Evolutionary conservation across 805 yeast species (phyloP).

Genomic region (Metschnikowia henanensis): DNA sequence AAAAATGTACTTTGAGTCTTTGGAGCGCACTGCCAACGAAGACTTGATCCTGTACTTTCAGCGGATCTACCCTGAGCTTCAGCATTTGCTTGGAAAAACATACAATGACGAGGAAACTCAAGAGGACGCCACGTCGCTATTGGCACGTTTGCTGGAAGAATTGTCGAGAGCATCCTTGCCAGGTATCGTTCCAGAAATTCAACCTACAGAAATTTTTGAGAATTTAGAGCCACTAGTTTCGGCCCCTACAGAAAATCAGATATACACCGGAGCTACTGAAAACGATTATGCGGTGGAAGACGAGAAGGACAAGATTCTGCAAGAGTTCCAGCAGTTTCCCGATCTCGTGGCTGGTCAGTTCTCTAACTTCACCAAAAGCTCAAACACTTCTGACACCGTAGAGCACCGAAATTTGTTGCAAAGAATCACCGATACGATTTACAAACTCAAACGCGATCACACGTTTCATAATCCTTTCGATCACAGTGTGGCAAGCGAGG

Average conservation of each 20-base stretch:
- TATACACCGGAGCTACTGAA: no score
- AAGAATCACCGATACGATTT: background rate
- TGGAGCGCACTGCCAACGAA: slow-evolving; percentile 6
- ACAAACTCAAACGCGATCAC: background rate
- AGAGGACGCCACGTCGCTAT: background rate
- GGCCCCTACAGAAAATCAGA: no score
- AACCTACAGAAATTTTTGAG: no score
- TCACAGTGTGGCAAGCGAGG: slow-evolving; percentile 6
- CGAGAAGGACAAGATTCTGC: no score
- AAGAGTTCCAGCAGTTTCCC: no score
- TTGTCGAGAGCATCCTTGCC: background rate
- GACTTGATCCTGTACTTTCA: slow-evolving; percentile 9
- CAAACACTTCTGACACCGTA: background rate
- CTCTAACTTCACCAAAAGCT: no score
- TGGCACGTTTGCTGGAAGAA: background rate
- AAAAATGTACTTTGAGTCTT: slow-evolving; percentile 3
- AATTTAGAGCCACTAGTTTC: no score
- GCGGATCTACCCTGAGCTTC: slow-evolving; percentile 11
- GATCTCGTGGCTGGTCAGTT: no score
- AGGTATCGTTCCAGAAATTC: no score
- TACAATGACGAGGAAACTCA: background rate
- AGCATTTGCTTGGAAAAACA: slow-evolving; percentile 6
- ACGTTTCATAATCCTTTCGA: slow-evolving; percentile 7
- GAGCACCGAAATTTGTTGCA: no score
- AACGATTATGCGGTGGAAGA: no score